A percentile compares a stretch with the other conserved stretches of the same genome.
Evolutionary conservation across 768 basidiomycete species (phyloP).

Genomic region (Auricularia heimuer): DNA sequence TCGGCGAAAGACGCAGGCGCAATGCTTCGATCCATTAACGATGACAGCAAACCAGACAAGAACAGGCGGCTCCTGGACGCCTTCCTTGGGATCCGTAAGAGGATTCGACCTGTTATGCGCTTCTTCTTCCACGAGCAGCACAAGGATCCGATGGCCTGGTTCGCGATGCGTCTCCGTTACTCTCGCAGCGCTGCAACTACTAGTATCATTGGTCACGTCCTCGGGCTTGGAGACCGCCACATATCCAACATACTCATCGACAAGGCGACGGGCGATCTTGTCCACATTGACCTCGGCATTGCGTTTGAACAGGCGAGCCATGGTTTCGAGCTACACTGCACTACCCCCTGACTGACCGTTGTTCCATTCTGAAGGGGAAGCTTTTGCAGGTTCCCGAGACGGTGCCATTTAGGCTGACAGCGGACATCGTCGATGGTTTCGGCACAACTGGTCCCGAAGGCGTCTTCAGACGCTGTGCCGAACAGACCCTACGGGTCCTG

Average conservation of each 20-base stretch:
- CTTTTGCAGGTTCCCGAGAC: slow-evolving; percentile 68
- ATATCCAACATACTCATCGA: slow-evolving; percentile 88
- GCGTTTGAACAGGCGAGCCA: slow-evolving; percentile 81
- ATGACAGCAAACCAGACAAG: background rate
- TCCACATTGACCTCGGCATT: slow-evolving; percentile 95
- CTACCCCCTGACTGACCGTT: slow-evolving; percentile 4
- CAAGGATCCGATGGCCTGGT: slow-evolving; percentile 86
- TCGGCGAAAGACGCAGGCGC: background rate
- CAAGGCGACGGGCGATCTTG: slow-evolving; percentile 68
- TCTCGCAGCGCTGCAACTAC: slow-evolving; percentile 87
- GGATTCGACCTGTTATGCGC: slow-evolving; percentile 79
- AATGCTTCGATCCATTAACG: background rate
- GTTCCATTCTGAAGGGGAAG: slow-evolving; percentile 49
- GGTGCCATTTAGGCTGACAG: slow-evolving; percentile 92
- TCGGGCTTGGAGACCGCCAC: slow-evolving; percentile 92
- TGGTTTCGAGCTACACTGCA: background rate
- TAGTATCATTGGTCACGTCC: slow-evolving; percentile 85
- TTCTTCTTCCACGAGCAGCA: slow-evolving; percentile 90
- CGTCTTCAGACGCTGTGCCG: slow-evolving; percentile 89
- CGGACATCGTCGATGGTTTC: slow-evolving; percentile 90
- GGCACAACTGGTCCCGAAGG: slow-evolving; percentile 84
- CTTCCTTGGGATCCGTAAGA: slow-evolving; percentile 31
- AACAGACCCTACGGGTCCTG: slow-evolving; percentile 88
- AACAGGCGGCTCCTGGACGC: slow-evolving; percentile 8
- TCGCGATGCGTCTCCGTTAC: slow-evolving; percentile 80